These are phyloP conservation scores for Viola pubescens DNA, from an alignment of 441 rosid species.

Conservation along the genomic window DNA sequence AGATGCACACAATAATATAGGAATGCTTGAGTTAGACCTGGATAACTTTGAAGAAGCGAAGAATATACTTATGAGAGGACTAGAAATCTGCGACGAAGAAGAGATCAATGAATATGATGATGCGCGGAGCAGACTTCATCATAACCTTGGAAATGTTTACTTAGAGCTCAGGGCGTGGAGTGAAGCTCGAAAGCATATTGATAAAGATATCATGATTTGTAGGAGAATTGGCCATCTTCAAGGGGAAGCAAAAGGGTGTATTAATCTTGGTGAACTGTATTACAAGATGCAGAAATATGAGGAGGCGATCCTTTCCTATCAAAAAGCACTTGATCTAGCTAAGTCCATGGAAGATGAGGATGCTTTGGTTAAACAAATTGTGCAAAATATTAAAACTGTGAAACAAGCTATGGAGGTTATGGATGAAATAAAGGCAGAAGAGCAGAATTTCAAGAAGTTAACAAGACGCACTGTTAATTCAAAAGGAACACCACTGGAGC, in stretches of 20 bases:
- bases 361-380: conserved; percentile 58
- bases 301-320: conserved; percentile 67
- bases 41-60: conserved; percentile 73
- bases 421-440: conserved; percentile 67
- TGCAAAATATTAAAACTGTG: conserved; percentile 56
- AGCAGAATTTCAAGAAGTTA: conserved; percentile 75
- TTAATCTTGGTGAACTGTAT: conserved; percentile 90
- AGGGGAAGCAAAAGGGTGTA: conserved; percentile 95
- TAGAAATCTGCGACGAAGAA: conserved; percentile 85
- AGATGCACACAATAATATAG: conserved; percentile 85
- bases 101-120: conserved; percentile 71
- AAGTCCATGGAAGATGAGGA: conserved; percentile 92
- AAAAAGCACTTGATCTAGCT: conserved; percentile 69
- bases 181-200: conserved; percentile 62
- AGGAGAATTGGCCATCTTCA: conserved; percentile 56
- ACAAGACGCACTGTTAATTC: conserved; percentile 44
- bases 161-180: conserved; percentile 70
- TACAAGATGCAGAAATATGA: conserved; percentile 69
- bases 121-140: conserved; percentile 83
- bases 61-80: conserved; percentile 46
- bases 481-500: conserved; percentile 49
- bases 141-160: conserved; percentile 81
- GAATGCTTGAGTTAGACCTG: conserved; percentile 86
- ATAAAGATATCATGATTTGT: conserved; percentile 79
- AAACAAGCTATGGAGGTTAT: conserved; percentile 61